Conservation (phyloP, 257 asterid genomes). For the Orobanche coerulescens region DNA sequence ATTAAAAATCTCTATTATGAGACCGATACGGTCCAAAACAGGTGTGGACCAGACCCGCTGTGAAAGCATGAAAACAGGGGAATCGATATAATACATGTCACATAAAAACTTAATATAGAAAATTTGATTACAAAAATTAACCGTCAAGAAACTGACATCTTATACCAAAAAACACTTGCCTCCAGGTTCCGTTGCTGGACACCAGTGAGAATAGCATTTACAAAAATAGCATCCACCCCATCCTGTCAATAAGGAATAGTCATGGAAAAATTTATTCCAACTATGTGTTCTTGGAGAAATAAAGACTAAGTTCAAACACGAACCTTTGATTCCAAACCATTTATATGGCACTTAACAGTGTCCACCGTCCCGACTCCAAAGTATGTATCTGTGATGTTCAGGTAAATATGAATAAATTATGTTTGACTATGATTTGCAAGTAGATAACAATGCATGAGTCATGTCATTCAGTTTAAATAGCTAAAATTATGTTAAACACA, state of each 20-base stretch:
- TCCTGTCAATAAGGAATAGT: conserved; percentile 34
- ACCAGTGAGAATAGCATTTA: conserved; percentile 74
- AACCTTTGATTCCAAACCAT: conserved; percentile 70
- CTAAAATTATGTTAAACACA: background rate
- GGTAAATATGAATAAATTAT: background rate
- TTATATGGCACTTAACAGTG: conserved; percentile 60
- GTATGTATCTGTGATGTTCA: conserved; percentile 56
- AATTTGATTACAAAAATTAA: background rate
- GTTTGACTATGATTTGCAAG: background rate
- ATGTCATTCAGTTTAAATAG: background rate
- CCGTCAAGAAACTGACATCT: conserved; percentile 12
- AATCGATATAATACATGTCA: conserved; percentile 3
- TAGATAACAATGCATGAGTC: conserved; percentile 7
- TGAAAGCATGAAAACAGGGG: conserved; percentile 10
- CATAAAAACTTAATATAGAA: background rate
- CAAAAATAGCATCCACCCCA: conserved; percentile 80
- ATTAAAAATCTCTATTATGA: conserved; percentile 87
- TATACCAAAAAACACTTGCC: conserved; percentile 39
- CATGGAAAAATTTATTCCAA: background rate
- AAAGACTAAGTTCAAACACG: conserved; percentile 9
- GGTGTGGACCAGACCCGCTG: conserved; percentile 83
- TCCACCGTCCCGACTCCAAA: conserved; percentile 84
- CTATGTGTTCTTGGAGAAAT: background rate
- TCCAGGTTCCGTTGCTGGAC: conserved; percentile 90
- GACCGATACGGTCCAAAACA: conserved; percentile 88